Evolutionary conservation across 2,329 filamentous ascomycete genomes (phyloP), one percentile per base, ranked within the genome.

Genomic region (Sporothrix sp.): DNA sequence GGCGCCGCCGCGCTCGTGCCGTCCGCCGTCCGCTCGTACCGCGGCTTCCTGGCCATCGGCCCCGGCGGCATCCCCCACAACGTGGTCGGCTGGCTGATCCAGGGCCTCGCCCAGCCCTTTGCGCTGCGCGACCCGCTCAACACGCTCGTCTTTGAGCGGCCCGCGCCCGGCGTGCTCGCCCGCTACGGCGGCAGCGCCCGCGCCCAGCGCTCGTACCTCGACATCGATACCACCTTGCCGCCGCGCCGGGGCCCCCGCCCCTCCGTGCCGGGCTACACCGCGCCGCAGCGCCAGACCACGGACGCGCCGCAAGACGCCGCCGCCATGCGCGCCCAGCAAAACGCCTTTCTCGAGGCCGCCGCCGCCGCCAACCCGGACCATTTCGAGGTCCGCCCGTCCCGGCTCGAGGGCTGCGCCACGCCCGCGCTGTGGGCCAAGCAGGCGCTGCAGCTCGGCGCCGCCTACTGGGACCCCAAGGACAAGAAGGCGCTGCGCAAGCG

Each of bases 1-100:
- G 20, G 30, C 14, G 4, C 33, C 3, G 8, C 16, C 2, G 9
- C 23, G 3, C 4, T 45, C 40, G 27, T 35, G 14, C 45, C 46
- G 4, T 7, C 38, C 11, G 43, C 40, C 8, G 43, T 58, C 39
- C 50, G 55, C 33, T 63, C 61, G 58, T 74, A 74, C 60, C 60
- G 56, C 4, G 62, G 60, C 43, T 74, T 61, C 58, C 62, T 70
- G 14, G 64, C 66, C 1, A 64, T 74, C 28, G 71, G 71, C 13
- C 64, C 62, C 3, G 70, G 71, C 51, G 71, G 71, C 14, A 51
- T 71, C 0, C 70, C 71, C 0, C 62, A 70, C 57, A 70, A 71
- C 50, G 25, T 66, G 25, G 28, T 61, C 18, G 71, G 71, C 28
- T 74, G 68, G 67, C 59, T 69, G 0, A 18, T 65, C 3, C 68